Conservation (phyloP, 2,329 filamentous ascomycete species). For the Fusarium annulatum region DNA sequence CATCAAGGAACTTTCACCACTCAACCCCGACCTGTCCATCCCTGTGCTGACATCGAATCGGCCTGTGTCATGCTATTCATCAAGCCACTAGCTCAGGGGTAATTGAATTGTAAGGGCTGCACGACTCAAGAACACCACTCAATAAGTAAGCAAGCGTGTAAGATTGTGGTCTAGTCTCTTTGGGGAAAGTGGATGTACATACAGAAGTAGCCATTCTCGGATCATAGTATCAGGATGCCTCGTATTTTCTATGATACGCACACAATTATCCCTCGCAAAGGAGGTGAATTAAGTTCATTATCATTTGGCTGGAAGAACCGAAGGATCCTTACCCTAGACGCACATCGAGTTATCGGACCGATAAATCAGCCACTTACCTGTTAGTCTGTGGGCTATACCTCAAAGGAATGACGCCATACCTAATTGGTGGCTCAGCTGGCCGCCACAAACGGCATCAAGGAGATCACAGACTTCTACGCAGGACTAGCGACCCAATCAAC, state of each 20-base stretch:
- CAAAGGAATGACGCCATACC: not conserved
- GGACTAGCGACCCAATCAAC: not conserved
- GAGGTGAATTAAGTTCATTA: not conserved
- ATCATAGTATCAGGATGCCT: rapidly evolving
- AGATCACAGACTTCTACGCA: not conserved
- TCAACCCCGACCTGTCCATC: not conserved
- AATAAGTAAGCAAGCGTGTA: no score
- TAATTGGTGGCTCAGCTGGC: not conserved
- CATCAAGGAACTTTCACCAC: not conserved
- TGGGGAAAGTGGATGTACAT: not conserved
- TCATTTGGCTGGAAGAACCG: not conserved
- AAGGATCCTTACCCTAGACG: not conserved
- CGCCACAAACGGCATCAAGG: not conserved
- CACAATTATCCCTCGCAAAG: no score
- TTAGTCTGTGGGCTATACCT: not conserved
- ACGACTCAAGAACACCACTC: no score
- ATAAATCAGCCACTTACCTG: not conserved
- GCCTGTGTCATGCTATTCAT: rapidly evolving
- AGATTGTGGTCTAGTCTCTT: no score
- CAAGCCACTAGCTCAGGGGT: not conserved
- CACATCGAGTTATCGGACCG: not conserved
- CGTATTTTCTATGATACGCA: rapidly evolving
- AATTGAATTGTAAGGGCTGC: rapidly evolving
- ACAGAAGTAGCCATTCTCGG: rapidly evolving
- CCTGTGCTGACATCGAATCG: not conserved